Evolutionary conservation across 805 yeast genomes (phyloP), one percentile per base, ranked within the genome.

Genomic region (Starmerella gropengiesseri): DNA sequence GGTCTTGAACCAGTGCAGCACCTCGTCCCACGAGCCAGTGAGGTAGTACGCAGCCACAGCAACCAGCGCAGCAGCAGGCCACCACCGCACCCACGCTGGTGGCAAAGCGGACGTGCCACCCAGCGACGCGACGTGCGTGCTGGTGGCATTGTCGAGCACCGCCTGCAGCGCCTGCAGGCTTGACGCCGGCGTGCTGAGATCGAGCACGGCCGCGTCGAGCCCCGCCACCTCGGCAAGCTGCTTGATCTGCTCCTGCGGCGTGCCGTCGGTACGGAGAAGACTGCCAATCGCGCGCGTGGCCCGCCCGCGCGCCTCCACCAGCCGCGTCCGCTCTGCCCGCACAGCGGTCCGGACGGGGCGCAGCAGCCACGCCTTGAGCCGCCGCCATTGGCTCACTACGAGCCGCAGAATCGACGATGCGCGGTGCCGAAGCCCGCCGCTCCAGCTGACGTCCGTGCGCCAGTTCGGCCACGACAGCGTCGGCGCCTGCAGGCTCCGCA

Each of bases 1-100:
- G 38, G 66, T 65, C 39, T 66, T 63, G 33, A 76, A 45, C 78
- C 91, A 83, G 1, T 66, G 56, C 2, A 65, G 48, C 14, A 85
- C 73, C 14, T 66, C 70, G 14, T 62, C 63, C 46, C 81, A 66
- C 48, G 77, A 74, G 2, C 69, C 62, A 55, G 80, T 64, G 2
- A 71, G 52, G 20, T 31, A 28, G 23, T 37, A 45, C 8, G 47
- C 42, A 62, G 62, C 21, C 54, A 36, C 1, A 71, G 68, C 34
- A 1, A 65, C 45, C 1, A 71, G 16, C 0, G 70, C 45, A 1
- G 73, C 46, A 0, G 71, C 44, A 1, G 87, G 83, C 95, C 94
- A 86, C 60, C 76, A 74, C 42, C 83, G 68, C 2, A 66, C 60
- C 2, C 65, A 28, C 7, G 32, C 8, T 4, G 50, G 23, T 1